Base-by-base conservation (phyloP, 495 filamentous ascomycete species). In the Echria macrotheca region DNA sequence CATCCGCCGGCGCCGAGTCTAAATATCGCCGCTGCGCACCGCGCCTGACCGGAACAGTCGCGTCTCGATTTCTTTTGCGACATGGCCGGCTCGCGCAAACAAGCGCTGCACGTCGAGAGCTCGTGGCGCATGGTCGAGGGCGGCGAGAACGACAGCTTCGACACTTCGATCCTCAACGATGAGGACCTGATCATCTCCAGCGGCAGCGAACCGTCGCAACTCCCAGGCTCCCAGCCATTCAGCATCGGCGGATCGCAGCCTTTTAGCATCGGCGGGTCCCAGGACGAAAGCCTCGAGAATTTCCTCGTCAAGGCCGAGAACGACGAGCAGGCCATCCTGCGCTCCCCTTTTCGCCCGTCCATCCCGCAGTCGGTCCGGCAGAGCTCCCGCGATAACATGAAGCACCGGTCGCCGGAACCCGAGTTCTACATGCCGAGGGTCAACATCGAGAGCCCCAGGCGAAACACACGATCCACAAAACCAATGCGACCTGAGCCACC, bases 51-150 rank as follows among this genome's bases (percentile, higher is more conserved):
- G n/a, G n/a, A n/a, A n/a, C n/a, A n/a, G n/a, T n/a, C n/a, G n/a
- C n/a, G n/a, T n/a, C n/a, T n/a, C n/a, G n/a, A n/a, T n/a, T n/a
- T n/a, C n/a, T n/a, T n/a, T n/a, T 23, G 39, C 47, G 22, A 32
- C 40, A 49, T 56, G 51, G 31, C 56, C 14, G 12, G 45, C 19
- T 50, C 57, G 12, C 38, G 51, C 26, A 50, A 55, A 42, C 56
- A 50, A 17, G 55, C 57, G 29, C 29, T 67, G 18, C 59, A 63
- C 12, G 63, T 71, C 17, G 68, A 69, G 50, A 64, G 67, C 48
- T 74, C 73, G 4, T 76, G 73, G 73, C 73, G 73, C 52, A 64
- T 76, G 63, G 70, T 76, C 15, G 71, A 76, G 43, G 68, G 64
- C 38, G 67, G 69, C 44, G 71, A 73, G 40, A 73, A 75, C 49